phyloP scores from a whole-genome alignment of 2,329 filamentous ascomycete genomes.

The Fusarium oligoseptatum region DNA sequence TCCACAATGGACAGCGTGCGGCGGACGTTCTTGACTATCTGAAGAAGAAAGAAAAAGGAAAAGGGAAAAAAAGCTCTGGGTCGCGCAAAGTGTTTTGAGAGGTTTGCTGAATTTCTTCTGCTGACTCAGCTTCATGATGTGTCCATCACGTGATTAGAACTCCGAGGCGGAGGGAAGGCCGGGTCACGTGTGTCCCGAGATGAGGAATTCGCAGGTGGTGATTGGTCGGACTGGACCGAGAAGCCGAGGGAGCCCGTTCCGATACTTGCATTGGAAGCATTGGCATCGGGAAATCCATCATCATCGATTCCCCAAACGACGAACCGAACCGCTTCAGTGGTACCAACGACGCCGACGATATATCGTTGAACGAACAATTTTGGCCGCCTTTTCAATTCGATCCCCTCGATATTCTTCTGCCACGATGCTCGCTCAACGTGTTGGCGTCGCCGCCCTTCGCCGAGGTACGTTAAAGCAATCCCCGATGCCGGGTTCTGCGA shows the following conservation, averaged over 20 bases:
- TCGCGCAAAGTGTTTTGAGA: slow-evolving; percentile 27
- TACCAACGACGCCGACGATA: slow-evolving; percentile 35
- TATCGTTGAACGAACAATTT: slow-evolving; percentile 36
- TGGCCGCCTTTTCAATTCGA: slow-evolving; percentile 22
- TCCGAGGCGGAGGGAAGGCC: slow-evolving; percentile 4
- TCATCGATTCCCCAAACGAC: slow-evolving; percentile 31
- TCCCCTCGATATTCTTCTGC: slow-evolving; percentile 20
- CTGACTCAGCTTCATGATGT: slow-evolving; percentile 17
- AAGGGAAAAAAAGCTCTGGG: background rate
- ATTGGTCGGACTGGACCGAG: slow-evolving; percentile 61
- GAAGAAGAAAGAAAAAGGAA: slow-evolving; percentile 48
- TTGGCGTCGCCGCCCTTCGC: slow-evolving; percentile 70
- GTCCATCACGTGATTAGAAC: slow-evolving; percentile 9
- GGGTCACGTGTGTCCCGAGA: slow-evolving; percentile 48
- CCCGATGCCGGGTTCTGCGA: slow-evolving; percentile 7
- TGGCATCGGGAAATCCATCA: slow-evolving; percentile 37
- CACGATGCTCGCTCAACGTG: slow-evolving; percentile 69
- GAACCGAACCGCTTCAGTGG: background rate
- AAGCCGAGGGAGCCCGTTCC: slow-evolving; percentile 54
- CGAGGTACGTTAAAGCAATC: slow-evolving; percentile 60
- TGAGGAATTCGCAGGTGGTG: slow-evolving; percentile 54
- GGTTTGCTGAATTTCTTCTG: slow-evolving; percentile 16
- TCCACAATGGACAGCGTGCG: slow-evolving; percentile 51
- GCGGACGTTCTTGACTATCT: slow-evolving; percentile 67
- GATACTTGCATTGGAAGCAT: slow-evolving; percentile 24